Evolutionary conservation across 2,329 filamentous ascomycete genomes (phyloP).

Genomic region (Claviceps maximensis): DNA sequence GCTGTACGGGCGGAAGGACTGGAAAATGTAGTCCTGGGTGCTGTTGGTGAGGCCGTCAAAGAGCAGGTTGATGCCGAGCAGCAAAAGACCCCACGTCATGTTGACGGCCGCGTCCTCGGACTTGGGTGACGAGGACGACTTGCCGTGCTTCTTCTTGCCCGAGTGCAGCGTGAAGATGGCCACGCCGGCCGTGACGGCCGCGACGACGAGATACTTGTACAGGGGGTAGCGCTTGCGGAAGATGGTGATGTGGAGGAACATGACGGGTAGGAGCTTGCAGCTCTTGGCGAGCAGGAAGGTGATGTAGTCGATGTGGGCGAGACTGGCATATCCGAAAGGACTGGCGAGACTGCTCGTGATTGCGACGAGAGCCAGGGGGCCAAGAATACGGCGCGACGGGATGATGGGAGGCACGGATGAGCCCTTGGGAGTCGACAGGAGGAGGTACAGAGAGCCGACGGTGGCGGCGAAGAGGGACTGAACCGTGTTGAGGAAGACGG

Average conservation of each 20-base stretch:
- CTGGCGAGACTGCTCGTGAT: constrained; percentile 78
- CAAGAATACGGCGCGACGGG: constrained; percentile 59
- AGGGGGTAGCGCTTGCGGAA: constrained; percentile 82
- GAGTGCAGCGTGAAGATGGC: constrained; percentile 89
- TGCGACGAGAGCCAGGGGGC: constrained; percentile 71
- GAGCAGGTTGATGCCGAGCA: constrained; percentile 79
- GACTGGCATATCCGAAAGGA: constrained; percentile 88
- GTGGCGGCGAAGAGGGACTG: constrained; percentile 81
- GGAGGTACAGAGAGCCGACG: constrained; percentile 71
- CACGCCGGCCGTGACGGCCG: constrained; percentile 81
- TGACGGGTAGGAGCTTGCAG: constrained; percentile 97
- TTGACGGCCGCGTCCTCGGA: constrained; percentile 36
- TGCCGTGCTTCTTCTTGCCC: constrained; percentile 34
- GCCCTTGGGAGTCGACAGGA: constrained; percentile 40
- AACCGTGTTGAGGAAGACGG: constrained; percentile 90
- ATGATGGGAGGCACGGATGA: constrained; percentile 51
- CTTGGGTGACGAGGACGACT: constrained; percentile 15
- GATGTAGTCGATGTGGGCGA: constrained; percentile 93
- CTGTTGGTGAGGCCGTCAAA: constrained; percentile 95
- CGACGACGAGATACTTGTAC: constrained; percentile 92
- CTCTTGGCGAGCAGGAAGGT: constrained; percentile 95
- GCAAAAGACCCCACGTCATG: constrained; percentile 64
- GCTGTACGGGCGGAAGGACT: constrained; percentile 62
- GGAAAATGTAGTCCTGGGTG: constrained; percentile 91
- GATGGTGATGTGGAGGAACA: constrained; percentile 87